Evolutionary conservation across 257 asterid species (phyloP).

Genomic region (Striga asiatica): DNA sequence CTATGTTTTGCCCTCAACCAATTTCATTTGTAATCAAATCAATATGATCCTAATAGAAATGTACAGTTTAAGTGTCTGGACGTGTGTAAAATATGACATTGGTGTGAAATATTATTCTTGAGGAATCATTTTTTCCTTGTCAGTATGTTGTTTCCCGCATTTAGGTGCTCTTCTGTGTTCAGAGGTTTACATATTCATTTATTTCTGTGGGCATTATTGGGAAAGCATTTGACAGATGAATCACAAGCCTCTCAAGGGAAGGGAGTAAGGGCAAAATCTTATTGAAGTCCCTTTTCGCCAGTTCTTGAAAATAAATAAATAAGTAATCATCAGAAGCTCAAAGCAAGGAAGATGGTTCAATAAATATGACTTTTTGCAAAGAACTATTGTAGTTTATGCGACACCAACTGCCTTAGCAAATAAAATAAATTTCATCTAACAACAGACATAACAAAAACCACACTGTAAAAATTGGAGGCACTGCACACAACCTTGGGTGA

Average conservation of each 20-base stretch:
- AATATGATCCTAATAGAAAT: slow-evolving; percentile 1
- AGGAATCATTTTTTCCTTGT: no score
- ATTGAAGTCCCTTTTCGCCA: background rate
- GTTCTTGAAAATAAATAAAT: no score
- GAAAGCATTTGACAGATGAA: no score
- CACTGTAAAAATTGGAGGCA: background rate
- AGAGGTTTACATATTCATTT: no score
- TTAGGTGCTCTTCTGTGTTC: no score
- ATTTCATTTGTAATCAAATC: background rate
- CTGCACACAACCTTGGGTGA: background rate
- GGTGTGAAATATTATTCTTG: no score
- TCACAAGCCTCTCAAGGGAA: background rate
- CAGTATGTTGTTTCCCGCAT: background rate
- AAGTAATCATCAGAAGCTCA: no score
- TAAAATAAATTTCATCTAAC: background rate
- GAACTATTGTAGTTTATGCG: no score
- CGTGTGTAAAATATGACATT: slow-evolving; percentile 3
- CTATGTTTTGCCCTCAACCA: no score
- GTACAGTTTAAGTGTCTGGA: slow-evolving; percentile 24
- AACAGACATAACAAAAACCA: background rate
- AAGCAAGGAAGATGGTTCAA: no score
- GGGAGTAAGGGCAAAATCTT: background rate
- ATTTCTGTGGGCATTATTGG: no score
- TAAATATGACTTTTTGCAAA: background rate
- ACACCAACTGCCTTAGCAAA: background rate